phyloP scores from a whole-genome alignment of 805 yeast genomes.

The Metschnikowia continentalis region DNA sequence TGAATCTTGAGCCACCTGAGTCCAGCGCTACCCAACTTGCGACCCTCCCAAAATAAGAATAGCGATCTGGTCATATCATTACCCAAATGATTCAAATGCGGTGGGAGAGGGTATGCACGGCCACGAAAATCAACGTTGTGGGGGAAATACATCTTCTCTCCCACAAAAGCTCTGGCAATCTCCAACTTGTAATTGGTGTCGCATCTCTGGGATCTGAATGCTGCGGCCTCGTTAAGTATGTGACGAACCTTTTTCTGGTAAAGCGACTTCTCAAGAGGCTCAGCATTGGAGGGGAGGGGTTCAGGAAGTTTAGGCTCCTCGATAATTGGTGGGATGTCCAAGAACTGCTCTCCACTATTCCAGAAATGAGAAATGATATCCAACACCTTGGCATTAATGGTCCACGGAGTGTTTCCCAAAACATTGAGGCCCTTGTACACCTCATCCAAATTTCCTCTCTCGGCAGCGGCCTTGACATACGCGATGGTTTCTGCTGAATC shows the following conservation, averaged over 20 bases:
- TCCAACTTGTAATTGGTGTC: slow-evolving; percentile 91
- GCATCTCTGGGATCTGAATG: slow-evolving; percentile 82
- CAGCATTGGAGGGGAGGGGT: slow-evolving; percentile 60
- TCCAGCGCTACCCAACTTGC: slow-evolving; percentile 59
- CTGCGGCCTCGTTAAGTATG: slow-evolving; percentile 55
- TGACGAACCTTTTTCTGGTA: slow-evolving; percentile 63
- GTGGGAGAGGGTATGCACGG: slow-evolving; percentile 77
- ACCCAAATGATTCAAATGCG: slow-evolving; percentile 78
- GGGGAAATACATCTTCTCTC: slow-evolving; percentile 73
- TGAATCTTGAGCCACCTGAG: slow-evolving; percentile 74
- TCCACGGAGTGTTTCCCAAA: slow-evolving; percentile 83
- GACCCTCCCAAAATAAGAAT: slow-evolving; percentile 74
- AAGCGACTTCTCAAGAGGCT: slow-evolving; percentile 64
- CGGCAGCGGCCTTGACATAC: slow-evolving; percentile 80
- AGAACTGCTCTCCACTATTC: slow-evolving; percentile 78
- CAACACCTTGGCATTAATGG: slow-evolving; percentile 71
- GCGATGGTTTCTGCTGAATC: slow-evolving; percentile 89
- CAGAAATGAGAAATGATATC: slow-evolving; percentile 71
- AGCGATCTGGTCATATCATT: slow-evolving; percentile 73
- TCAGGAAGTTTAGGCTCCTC: slow-evolving; percentile 43
- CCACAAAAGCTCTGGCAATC: slow-evolving; percentile 86
- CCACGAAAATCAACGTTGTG: slow-evolving; percentile 82
- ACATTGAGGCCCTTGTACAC: slow-evolving; percentile 61
- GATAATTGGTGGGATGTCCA: slow-evolving; percentile 57
- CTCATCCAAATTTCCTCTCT: slow-evolving; percentile 55